phyloP scores from a whole-genome alignment of 2,329 filamentous ascomycete genomes.

The Zymoseptoria tritici region DNA sequence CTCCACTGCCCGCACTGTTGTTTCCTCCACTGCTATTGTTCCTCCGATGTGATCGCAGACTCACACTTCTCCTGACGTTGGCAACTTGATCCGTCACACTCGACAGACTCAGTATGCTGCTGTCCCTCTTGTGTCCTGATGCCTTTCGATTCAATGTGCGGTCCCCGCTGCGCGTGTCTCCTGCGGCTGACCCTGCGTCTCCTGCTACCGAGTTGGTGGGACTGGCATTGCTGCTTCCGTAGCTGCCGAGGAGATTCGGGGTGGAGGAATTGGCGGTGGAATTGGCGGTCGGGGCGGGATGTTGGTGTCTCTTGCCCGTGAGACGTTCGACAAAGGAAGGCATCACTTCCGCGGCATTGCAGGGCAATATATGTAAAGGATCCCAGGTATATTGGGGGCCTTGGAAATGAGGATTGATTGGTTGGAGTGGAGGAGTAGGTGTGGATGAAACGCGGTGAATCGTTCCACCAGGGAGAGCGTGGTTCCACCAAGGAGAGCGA shows the following conservation, averaged over 20 bases:
- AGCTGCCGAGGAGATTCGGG: background rate
- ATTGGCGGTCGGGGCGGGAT: background rate
- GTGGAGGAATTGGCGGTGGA: background rate
- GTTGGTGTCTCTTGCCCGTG: background rate
- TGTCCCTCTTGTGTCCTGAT: conserved; percentile 18
- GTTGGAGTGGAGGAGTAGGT: background rate
- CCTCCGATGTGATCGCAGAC: conserved; percentile 32
- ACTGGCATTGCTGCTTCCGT: background rate
- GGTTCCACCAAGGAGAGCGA: background rate
- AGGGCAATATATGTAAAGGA: background rate
- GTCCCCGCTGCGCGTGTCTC: background rate
- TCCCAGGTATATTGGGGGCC: background rate
- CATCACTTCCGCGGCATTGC: background rate
- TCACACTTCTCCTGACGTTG: conserved; percentile 33
- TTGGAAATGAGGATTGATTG: background rate
- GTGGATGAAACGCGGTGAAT: background rate
- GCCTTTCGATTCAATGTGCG: background rate
- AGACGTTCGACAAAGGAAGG: background rate
- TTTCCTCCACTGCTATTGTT: conserved; percentile 15
- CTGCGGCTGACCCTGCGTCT: background rate
- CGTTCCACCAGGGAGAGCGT: background rate
- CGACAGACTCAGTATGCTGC: conserved; percentile 22
- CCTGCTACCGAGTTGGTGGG: background rate
- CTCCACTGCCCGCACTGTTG: background rate
- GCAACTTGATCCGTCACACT: conserved; percentile 32